Base-by-base conservation (phyloP, 352 stramenopile genomes). In the Pseudoperonospora humuli region DNA sequence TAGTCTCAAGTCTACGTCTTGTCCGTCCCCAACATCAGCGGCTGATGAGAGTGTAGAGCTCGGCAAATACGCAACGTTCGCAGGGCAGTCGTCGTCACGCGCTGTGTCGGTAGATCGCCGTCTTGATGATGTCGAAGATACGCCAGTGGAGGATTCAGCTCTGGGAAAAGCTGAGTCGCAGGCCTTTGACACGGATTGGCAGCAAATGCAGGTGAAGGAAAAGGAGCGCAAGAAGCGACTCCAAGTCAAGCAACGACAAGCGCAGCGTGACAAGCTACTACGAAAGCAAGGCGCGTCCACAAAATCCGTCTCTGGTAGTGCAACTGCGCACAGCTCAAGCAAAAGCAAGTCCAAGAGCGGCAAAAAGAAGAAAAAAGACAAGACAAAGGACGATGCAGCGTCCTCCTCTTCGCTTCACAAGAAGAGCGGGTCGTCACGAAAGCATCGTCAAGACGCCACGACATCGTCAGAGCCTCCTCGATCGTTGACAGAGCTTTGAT, bases 191-290 rank as follows among this genome's bases (percentile, higher is more conserved):
- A 45, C 61, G 3, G 67, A 86, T 28, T 90, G 77, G 77, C 64
- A 87, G 43, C 63, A 67, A 39, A 64, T 90, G 64, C 77, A 90
- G 47, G 64, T 63, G 26, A 64, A 84, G 54, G 77, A 86, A 44
- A 84, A 82, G 27, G 71, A 86, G 33, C 70, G 77, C 8, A 75
- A 76, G 46, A 83, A 84, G 39, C 66, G 66, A 27, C 38, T 87
- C 19, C 72, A 84, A 55, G 39, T 72, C 13, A 90, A 87, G 29
- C 77, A 90, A 35, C 65, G 77, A 0, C 77, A 90, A 56, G 75
- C 73, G 11, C 77, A 86, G 34, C 70, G 75, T n/a, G 75, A 90
- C 10, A 87, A 87, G 38, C 36, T 84, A 10, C 45, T 84, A 8
- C 83, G 83, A 44, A 86, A 86, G 34, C 68, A 82, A 52, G 43